These are phyloP conservation scores for Osmanthus fragrans DNA, from an alignment of 257 asterid genomes.

Conservation along the genomic window DNA sequence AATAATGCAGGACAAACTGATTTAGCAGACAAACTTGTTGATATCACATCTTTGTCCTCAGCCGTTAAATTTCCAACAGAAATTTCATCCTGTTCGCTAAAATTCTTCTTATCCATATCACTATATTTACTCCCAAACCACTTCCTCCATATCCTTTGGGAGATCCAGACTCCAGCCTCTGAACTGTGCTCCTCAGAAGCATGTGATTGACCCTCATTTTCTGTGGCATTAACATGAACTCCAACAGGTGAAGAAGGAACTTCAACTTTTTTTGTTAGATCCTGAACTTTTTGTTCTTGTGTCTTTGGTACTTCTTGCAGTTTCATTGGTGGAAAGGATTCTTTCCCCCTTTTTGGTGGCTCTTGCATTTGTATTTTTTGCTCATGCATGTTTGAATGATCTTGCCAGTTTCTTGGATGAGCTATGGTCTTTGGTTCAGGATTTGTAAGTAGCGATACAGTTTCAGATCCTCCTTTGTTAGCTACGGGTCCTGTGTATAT, in stretches of 20 bases:
- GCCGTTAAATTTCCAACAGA: conserved; percentile 25
- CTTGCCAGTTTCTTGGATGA: neutral
- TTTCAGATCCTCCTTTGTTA: conserved; percentile 30
- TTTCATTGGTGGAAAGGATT: neutral
- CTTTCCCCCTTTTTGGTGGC: neutral
- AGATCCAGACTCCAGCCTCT: conserved; percentile 38
- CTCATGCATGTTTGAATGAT: neutral
- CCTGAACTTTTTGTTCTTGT: conserved; percentile 32
- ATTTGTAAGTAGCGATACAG: conserved; percentile 1
- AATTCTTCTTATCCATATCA: conserved; percentile 15
- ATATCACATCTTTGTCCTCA: conserved; percentile 26
- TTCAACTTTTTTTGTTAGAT: conserved; percentile 32
- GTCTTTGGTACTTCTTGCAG: conserved; percentile 15
- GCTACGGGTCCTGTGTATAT: conserved; percentile 24
- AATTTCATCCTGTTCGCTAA: conserved; percentile 9
- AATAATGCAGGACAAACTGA: conserved; percentile 23
- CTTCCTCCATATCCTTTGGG: conserved; percentile 48
- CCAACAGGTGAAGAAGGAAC: conserved; percentile 35
- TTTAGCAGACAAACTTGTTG: conserved; percentile 26
- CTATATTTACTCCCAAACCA: conserved; percentile 49
- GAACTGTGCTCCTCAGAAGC: conserved; percentile 22
- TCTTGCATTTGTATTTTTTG: neutral
- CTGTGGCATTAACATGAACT: conserved; percentile 32
- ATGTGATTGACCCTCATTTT: conserved; percentile 20
- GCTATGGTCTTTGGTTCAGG: neutral